These are phyloP conservation scores for Lepiota venenata DNA, from an alignment of 768 basidiomycete species.

Conservation along the genomic window DNA sequence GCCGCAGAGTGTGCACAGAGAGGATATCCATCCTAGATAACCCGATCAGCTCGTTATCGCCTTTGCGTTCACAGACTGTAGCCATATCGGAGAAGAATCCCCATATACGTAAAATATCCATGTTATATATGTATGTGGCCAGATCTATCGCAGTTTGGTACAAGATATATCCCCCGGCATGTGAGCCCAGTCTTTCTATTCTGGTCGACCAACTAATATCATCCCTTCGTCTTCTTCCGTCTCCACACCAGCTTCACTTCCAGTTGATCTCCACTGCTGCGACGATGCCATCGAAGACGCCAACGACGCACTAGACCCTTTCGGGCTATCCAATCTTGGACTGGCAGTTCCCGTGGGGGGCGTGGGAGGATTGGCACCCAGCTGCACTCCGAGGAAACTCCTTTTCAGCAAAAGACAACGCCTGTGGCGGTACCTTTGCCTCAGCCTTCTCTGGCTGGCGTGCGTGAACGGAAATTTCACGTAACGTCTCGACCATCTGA, in stretches of 20 bases:
- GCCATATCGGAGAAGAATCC: background rate
- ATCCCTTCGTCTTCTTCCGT: conserved; percentile 86
- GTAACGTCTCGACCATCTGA: conserved; percentile 75
- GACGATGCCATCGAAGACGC: conserved; percentile 27
- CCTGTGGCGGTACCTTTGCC: conserved; percentile 3
- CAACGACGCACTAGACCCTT: conserved; percentile 29
- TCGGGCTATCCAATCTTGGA: conserved; percentile 1
- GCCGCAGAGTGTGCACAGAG: too few relatives aligned
- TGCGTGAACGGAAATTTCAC: conserved; percentile 67
- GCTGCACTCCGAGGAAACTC: conserved; percentile 2
- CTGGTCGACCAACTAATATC: conserved; percentile 70
- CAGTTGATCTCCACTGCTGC: conserved; percentile 26
- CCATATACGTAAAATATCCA: conserved; percentile 7
- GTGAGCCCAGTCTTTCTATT: conserved; percentile 5
- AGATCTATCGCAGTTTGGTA: too few relatives aligned
- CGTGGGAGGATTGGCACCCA: conserved; percentile 6
- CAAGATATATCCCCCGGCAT: background rate
- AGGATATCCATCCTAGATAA: too few relatives aligned
- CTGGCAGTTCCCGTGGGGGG: background rate
- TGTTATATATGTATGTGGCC: background rate
- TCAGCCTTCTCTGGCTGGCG: conserved; percentile 15
- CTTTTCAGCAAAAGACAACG: background rate
- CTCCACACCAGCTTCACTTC: conserved; percentile 65
- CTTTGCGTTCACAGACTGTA: background rate
- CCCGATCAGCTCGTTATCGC: too few relatives aligned